A percentile compares a stretch with the other conserved stretches of the same genome.
Evolutionary conservation across 495 filamentous ascomycete species (phyloP).

Genomic region (Penicillium coprophilum): DNA sequence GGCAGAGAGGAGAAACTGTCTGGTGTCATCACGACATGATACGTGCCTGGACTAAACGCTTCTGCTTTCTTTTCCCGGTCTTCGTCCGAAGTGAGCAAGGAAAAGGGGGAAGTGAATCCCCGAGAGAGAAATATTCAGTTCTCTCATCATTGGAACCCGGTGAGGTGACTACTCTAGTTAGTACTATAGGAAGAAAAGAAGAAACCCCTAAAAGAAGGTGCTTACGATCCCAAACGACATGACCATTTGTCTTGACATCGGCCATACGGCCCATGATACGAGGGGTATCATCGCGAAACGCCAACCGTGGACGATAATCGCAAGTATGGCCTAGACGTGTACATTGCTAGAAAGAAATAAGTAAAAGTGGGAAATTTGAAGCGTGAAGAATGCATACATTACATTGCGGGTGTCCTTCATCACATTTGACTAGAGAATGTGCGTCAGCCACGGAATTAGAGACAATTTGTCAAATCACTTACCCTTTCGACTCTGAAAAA

Average conservation of each 20-base stretch:
- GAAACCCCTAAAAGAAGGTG: not conserved
- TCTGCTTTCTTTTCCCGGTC: conserved; percentile 61
- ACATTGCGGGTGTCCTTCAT: conserved; percentile 53
- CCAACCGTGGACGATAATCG: conserved; percentile 56
- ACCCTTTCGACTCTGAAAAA: conserved; percentile 51
- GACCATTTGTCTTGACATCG: conserved; percentile 49
- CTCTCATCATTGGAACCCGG: conserved; percentile 24
- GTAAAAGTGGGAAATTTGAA: conserved; percentile 8
- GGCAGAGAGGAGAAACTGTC: conserved; percentile 55
- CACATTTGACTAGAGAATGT: conserved; percentile 46
- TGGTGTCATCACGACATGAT: conserved; percentile 55
- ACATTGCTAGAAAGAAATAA: conserved; percentile 47
- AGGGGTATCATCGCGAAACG: conserved; percentile 57
- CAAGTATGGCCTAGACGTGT: conserved; percentile 55
- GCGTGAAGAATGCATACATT: conserved; percentile 41
- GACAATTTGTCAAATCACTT: conserved; percentile 18
- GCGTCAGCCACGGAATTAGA: conserved; percentile 19
- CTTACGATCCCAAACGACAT: conserved; percentile 57
- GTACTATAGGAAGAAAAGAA: conserved; percentile 1
- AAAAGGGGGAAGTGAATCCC: conserved; percentile 53
- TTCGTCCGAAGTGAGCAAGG: conserved; percentile 57
- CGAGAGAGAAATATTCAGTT: conserved; percentile 30
- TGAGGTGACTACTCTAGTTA: conserved; percentile 28
- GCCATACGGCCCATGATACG: conserved; percentile 56
- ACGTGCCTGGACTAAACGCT: conserved; percentile 52